Base-by-base conservation (phyloP, 257 asterid genomes). In the Thymus quinquecostatus region DNA sequence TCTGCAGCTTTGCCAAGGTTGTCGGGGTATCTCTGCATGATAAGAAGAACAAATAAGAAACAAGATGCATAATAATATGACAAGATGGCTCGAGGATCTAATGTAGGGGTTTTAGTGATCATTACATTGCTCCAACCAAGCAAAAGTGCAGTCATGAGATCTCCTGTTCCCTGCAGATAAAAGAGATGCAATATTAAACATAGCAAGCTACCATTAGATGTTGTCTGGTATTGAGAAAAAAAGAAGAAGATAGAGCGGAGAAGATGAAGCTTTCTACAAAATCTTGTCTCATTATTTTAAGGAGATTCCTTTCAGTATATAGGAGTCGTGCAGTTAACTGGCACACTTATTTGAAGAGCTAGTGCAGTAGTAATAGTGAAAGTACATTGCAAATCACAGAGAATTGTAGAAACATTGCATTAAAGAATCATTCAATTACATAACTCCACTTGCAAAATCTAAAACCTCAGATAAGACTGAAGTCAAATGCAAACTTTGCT, bases 101-200 rank as follows among this genome's bases (percentile, higher is more conserved):
- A 68, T 67, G 30, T 66, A 69, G 54, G 76, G 65, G 40, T 3
- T 32, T 55, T 62, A 55, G 10, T 6, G 43, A 76, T 73, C 64
- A 66, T 81, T 89, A 95, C 99, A 87, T 91, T 95, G 90, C 98
- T 89, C 98, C 98, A 92, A 77, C 97, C 97, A 69, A 92, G 98
- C 79, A 92, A 80, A 71, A 92, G 87, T 8, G 98, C 96, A 65
- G 98, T 90, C 83, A 63, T 90, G 38, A 92, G 87, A 83, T 92
- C 97, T 77, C 98, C 98, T 2, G 98, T 92, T 79, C 98, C 99
- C 99, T 95, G 92, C 80, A 82, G 78, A 78, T 45, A 72, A n/a
- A 74, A 38, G 71, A 44, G 60, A 73, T 49, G 47, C 59, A 61
- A 47, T 21, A 27, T 28, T 47, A 56, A 38, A 64, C 5, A 66